Percentiles rank a stretch among this genome's conserved stretches.
Conservation (phyloP, 1,139 yeast genomes). For the Pichia sp. region DNA sequence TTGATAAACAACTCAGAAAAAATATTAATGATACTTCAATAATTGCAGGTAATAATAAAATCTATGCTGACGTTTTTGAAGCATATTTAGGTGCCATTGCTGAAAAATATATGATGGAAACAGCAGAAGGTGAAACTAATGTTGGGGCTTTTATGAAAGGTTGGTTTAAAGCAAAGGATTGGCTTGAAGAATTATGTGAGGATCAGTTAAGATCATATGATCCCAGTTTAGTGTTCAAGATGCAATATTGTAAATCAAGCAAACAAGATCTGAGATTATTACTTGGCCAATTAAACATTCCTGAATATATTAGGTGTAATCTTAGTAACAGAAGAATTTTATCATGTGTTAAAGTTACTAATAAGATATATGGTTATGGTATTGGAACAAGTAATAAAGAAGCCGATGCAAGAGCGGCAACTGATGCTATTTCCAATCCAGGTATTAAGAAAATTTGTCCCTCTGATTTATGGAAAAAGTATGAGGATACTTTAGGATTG, state of each 20-base stretch:
- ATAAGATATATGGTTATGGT: slow-evolving; percentile 49
- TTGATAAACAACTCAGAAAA: slow-evolving; percentile 54
- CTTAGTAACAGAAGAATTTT: slow-evolving; percentile 31
- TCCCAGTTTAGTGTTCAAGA: slow-evolving; percentile 36
- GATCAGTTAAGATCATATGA: slow-evolving; percentile 32
- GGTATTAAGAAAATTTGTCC: slow-evolving; percentile 14
- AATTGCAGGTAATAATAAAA: slow-evolving; percentile 42
- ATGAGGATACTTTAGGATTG: slow-evolving; percentile 13
- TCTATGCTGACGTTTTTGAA: slow-evolving; percentile 73
- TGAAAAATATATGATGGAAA: slow-evolving; percentile 18
- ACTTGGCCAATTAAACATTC: slow-evolving; percentile 67
- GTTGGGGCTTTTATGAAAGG: slow-evolving; percentile 44
- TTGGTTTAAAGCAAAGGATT: slow-evolving; percentile 42
- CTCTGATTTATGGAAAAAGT: slow-evolving; percentile 12
- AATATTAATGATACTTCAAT: slow-evolving; percentile 33
- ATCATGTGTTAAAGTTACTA: slow-evolving; percentile 52
- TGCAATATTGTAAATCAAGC: slow-evolving; percentile 49
- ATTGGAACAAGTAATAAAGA: slow-evolving; percentile 54
- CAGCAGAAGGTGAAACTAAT: slow-evolving; percentile 16
- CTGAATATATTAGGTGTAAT: slow-evolving; percentile 52
- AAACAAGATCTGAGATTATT: slow-evolving; percentile 72
- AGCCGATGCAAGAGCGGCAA: slow-evolving; percentile 68
- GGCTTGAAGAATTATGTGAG: slow-evolving; percentile 53
- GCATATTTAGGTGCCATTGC: slow-evolving; percentile 77
- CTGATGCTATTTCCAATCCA: slow-evolving; percentile 52